These are phyloP conservation scores for Hortiboletus rubellus DNA, from an alignment of 1,284 basidiomycete genomes.

Conservation along the genomic window DNA sequence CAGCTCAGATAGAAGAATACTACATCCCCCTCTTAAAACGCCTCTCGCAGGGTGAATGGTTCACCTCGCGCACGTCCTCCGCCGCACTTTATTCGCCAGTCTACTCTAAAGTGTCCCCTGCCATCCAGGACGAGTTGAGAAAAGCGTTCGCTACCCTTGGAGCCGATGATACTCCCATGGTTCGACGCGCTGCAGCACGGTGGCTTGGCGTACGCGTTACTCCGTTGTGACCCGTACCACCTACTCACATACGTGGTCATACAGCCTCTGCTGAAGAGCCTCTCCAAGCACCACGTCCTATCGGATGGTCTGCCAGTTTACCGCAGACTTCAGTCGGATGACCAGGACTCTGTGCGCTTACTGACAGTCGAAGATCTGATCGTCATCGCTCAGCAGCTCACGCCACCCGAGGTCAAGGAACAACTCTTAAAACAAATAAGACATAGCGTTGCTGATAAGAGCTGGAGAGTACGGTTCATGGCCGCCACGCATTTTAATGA, in stretches of 20 bases:
- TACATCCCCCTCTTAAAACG: constrained; percentile 93
- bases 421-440: constrained; percentile 89
- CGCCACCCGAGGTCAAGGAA: constrained; percentile 87
- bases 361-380: constrained; percentile 97
- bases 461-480: constrained; percentile 99
- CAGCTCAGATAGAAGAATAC: constrained; percentile 84
- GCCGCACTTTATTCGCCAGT: constrained; percentile 94
- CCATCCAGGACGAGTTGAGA: constrained; percentile 87
- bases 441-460: constrained; percentile 90
- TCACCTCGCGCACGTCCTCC: constrained; percentile 97
- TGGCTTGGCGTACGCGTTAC: constrained; percentile 81
- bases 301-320: constrained; percentile 93
- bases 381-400: constrained; percentile 84
- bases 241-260: constrained; percentile 9
- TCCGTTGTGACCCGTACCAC: neutral
- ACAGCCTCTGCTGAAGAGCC: constrained; percentile 76
- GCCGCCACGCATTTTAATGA: constrained; percentile 98
- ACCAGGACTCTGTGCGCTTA: constrained; percentile 97
- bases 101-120: constrained; percentile 75
- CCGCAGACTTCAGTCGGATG: constrained; percentile 91
- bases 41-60: constrained; percentile 96
- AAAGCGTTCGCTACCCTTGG: constrained; percentile 84
- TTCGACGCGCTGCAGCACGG: constrained; percentile 93
- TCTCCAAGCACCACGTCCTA: constrained; percentile 78
- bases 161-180: constrained; percentile 98